Evolutionary conservation across 345 rosid genomes (phyloP).

Genomic region (Populus alba): DNA sequence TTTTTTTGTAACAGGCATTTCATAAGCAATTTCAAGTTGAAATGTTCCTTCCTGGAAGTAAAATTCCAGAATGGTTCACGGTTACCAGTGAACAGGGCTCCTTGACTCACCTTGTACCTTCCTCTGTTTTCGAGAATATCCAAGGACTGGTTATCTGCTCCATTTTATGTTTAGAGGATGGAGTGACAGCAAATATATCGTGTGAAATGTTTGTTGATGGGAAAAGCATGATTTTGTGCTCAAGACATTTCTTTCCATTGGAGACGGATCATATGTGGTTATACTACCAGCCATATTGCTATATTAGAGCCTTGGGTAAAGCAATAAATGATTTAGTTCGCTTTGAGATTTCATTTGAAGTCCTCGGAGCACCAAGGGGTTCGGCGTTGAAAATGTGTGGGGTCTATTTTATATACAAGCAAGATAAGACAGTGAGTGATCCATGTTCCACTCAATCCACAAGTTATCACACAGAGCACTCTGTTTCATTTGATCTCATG

Average conservation of each 20-base stretch:
- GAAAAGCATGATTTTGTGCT: background rate
- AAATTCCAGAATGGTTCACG: constrained; percentile 12
- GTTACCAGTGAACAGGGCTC: constrained; percentile 1
- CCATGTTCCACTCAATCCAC: too few species aligned
- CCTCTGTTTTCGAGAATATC: background rate
- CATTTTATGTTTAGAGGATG: background rate
- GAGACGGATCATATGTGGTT: background rate
- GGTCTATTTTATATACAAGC: too few species aligned
- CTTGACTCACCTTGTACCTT: constrained; percentile 6
- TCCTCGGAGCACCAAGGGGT: too few species aligned
- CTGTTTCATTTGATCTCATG: too few species aligned
- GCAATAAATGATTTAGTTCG: too few species aligned
- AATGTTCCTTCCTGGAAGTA: constrained; percentile 19
- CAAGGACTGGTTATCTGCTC: background rate
- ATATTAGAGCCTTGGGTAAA: too few species aligned
- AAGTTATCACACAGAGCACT: too few species aligned
- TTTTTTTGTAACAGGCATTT: background rate
- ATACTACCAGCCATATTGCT: background rate
- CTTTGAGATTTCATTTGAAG: too few species aligned
- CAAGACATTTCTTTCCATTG: background rate
- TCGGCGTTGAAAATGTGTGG: too few species aligned
- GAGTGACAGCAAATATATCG: background rate
- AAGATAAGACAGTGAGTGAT: too few species aligned
- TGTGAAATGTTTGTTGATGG: background rate
- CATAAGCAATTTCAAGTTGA: constrained; percentile 9